Evolutionary conservation across 2,329 filamentous ascomycete genomes (phyloP), one percentile per base, ranked within the genome.

Genomic region (Colletotrichum tanaceti): DNA sequence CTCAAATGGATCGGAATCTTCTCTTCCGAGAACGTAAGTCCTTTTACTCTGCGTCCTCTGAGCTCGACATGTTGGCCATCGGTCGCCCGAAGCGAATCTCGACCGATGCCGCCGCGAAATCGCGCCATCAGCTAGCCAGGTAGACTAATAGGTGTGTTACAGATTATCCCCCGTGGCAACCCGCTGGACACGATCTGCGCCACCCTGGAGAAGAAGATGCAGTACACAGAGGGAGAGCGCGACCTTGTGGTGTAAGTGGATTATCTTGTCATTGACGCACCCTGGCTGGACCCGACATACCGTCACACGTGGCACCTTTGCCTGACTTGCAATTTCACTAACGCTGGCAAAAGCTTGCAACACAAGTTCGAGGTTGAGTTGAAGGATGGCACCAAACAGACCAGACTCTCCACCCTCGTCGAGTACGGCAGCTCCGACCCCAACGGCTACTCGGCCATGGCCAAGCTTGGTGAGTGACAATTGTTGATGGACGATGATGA

Each of bases 111-210:
- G 18, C 1, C 7, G 9, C 9, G 28, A 32, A 32, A 32, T 1
- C n/a, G n/a, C 28, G 28, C 1, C 11, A 7, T 22, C 11, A n/a
- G 7, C 9, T 5, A 20, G 28, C 10, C 16, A 22, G 22, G 5
- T 53, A 4, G 18, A 35, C 50, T 53, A 22, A 53, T 11, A 53
- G 2, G 28, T 20, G n/a, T 5, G 32, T n/a, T 38, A 76, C 82
- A 87, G 77, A 93, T 91, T 76, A 90, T 82, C 9, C 91, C 93
- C 28, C 84, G 89, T 63, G 91, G 89, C 62, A 97, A 93, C 83
- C 91, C 93, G 3, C 87, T 97, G 32, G 94, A 97, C 79, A 95
- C 92, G 16, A 88, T 97, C 44, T 97, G 94, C 83, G 93, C 93
- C 41, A 91, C 90, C 2, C 87, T 97, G 32, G 93, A 97, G 85